Percentiles rank a stretch among this genome's conserved stretches.
phyloP scores from a whole-genome alignment of 1,284 basidiomycete species.

The Agroathelia rolfsii region DNA sequence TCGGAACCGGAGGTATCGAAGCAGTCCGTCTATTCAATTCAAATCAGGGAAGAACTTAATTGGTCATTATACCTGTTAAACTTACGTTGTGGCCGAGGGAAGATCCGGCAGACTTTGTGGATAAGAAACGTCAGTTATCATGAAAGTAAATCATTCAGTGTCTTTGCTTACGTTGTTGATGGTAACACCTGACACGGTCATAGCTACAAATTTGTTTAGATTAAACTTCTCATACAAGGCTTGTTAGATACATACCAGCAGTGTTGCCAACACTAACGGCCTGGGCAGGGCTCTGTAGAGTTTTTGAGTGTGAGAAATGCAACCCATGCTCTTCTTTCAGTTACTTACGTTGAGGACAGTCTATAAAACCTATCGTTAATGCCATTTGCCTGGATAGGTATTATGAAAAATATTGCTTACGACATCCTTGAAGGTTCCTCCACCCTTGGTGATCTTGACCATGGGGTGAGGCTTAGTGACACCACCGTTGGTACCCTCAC shows the following conservation, averaged over 20 bases:
- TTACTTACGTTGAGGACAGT: conserved; percentile 2
- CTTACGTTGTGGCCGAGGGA: conserved; percentile 3
- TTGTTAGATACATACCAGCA: neutral
- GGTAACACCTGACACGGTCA: conserved; percentile 3
- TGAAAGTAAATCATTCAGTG: neutral
- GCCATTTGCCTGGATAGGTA: too few species aligned
- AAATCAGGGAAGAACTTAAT: too few species aligned
- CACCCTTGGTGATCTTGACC: conserved; percentile 3
- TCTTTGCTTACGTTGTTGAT: neutral
- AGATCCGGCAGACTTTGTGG: conserved; percentile 1
- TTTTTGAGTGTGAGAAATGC: too few species aligned
- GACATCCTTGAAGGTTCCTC: conserved; percentile 3
- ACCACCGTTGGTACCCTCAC: too few species aligned
- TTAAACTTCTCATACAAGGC: too few species aligned
- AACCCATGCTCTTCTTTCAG: too few species aligned
- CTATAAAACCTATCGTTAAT: neutral
- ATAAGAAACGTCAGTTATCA: neutral
- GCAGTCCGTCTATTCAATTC: conserved; percentile 2
- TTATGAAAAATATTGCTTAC: neutral
- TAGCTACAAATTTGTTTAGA: too few species aligned
- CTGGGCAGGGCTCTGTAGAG: conserved; percentile 3
- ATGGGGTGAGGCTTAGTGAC: too few species aligned
- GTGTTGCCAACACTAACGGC: conserved; percentile 4
- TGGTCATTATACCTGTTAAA: neutral
- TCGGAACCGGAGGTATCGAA: conserved; percentile 3